phyloP scores from a whole-genome alignment of 345 rosid genomes.

The Cardamine chenopodiifolia region DNA sequence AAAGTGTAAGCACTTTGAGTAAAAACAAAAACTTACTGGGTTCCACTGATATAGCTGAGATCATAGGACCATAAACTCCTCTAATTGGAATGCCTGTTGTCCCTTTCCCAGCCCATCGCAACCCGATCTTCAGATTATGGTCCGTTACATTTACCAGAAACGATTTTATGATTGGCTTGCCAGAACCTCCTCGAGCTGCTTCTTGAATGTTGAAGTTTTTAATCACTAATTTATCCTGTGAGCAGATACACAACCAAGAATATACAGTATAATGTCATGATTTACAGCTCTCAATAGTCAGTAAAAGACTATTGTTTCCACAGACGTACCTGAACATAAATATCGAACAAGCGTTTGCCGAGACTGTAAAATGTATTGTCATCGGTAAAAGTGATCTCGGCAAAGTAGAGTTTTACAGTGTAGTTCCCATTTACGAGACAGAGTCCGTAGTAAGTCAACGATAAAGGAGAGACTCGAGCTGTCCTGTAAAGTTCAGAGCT shows the following conservation, averaged over 20 bases:
- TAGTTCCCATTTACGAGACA: conserved; percentile 79
- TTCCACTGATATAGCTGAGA: conserved; percentile 73
- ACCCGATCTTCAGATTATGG: conserved; percentile 60
- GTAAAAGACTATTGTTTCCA: neutral
- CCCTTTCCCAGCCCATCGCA: conserved; percentile 81
- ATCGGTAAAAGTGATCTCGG: conserved; percentile 69
- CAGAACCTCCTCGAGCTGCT: conserved; percentile 66
- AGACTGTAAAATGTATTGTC: conserved; percentile 57
- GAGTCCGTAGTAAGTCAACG: conserved; percentile 81
- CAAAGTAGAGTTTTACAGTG: conserved; percentile 80
- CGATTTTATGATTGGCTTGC: conserved; percentile 48
- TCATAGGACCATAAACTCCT: conserved; percentile 75
- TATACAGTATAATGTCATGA: neutral
- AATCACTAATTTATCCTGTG: conserved; percentile 57
- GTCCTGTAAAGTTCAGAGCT: conserved; percentile 54
- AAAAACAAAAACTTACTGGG: conserved; percentile 51
- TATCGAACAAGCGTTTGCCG: conserved; percentile 76
- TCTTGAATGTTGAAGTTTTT: conserved; percentile 63
- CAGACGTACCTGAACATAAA: conserved; percentile 70
- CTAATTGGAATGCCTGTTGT: conserved; percentile 69
- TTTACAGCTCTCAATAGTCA: neutral
- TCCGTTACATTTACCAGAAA: conserved; percentile 44
- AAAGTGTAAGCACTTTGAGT: neutral
- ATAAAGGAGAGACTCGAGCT: conserved; percentile 73
- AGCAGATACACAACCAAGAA: neutral